These are phyloP conservation scores for Caryopteris hybrid DNA, from an alignment of 305 asterid species.

Conservation along the genomic window DNA sequence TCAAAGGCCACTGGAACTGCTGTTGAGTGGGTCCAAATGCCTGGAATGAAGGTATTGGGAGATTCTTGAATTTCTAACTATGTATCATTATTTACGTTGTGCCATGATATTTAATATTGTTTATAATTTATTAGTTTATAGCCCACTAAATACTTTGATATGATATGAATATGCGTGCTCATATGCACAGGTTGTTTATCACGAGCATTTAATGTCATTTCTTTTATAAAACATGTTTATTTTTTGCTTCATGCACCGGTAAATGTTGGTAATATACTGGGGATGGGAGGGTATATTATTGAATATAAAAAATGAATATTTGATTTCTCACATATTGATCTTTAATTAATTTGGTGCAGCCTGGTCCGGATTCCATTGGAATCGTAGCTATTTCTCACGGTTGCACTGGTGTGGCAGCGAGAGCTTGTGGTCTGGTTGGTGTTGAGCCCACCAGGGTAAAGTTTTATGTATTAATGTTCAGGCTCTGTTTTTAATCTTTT, in stretches of 20 bases:
- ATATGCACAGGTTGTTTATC: neutral
- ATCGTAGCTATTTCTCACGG: slow-evolving; percentile 99
- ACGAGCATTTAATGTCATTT: neutral
- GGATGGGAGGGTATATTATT: neutral
- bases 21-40: slow-evolving; percentile 99
- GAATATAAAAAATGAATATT: slow-evolving; percentile 3
- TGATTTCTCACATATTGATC: neutral
- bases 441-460: slow-evolving; percentile 94
- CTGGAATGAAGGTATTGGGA: slow-evolving; percentile 91
- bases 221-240: neutral
- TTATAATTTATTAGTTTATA: neutral
- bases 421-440: slow-evolving; percentile 98
- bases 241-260: neutral
- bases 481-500: too few species aligned
- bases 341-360: slow-evolving; percentile 46
- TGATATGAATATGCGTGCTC: slow-evolving; percentile 8
- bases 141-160: neutral
- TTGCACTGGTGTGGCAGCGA: slow-evolving; percentile 99
- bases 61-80: slow-evolving; percentile 21
- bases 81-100: slow-evolving; percentile 3
- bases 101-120: slow-evolving; percentile 12
- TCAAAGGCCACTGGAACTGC: slow-evolving; percentile 98
- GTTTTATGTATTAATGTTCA: slow-evolving; percentile 6
- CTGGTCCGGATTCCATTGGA: slow-evolving; percentile 99
- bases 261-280: neutral